phyloP scores from a whole-genome alignment of 176 grass and related monocot species.

The Paspalum notatum region DNA sequence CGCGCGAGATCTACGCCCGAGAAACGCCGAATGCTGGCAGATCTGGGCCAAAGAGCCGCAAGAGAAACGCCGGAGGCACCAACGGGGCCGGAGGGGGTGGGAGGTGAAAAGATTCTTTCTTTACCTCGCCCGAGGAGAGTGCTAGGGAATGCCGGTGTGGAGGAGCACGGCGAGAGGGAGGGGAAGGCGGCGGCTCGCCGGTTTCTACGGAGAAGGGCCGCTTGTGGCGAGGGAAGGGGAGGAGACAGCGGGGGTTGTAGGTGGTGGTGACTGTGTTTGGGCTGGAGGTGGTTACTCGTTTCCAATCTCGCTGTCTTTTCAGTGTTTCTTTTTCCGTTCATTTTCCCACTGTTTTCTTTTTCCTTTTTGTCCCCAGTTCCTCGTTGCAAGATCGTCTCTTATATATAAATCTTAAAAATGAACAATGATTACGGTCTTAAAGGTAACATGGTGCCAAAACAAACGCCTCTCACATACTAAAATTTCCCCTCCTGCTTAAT shows the following conservation, averaged over 20 bases:
- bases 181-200: slow-evolving; percentile 32
- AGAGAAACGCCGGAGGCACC: slow-evolving; percentile 19
- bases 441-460: neutral
- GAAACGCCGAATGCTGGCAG: slow-evolving; percentile 45
- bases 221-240: slow-evolving; percentile 13
- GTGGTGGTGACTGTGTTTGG: slow-evolving; percentile 37
- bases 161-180: neutral
- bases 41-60: slow-evolving; percentile 40
- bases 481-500: neutral
- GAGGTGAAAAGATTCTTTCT: slow-evolving; percentile 4
- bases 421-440: neutral
- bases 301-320: slow-evolving; percentile 45
- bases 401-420: neutral
- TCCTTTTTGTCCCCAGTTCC: slow-evolving; percentile 8
- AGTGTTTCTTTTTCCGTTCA: neutral
- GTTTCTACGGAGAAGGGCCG: slow-evolving; percentile 33
- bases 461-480: neutral
- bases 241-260: slow-evolving; percentile 36
- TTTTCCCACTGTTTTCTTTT: slow-evolving; percentile 33
- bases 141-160: slow-evolving; percentile 20
- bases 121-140: slow-evolving; percentile 46
- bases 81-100: neutral
- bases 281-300: slow-evolving; percentile 44
- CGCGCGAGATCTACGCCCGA: slow-evolving; percentile 37
- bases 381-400: neutral